A percentile compares a stretch with the other conserved stretches of the same genome.
These are phyloP conservation scores for Pseudocercospora cruenta DNA, from an alignment of 2,329 filamentous ascomycete species.

Conservation along the genomic window DNA sequence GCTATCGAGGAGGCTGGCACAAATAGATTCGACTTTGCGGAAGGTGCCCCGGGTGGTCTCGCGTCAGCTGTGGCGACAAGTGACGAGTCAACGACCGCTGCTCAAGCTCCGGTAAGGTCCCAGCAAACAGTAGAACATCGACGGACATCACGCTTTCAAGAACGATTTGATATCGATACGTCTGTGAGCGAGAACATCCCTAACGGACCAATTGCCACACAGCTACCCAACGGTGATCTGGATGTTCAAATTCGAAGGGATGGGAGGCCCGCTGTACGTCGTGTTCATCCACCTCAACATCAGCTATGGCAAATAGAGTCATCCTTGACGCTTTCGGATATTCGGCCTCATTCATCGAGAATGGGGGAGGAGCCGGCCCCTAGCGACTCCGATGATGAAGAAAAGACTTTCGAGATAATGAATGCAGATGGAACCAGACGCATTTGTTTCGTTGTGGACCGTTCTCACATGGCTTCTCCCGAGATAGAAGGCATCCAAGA, in stretches of 20 bases:
- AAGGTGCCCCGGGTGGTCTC: not conserved
- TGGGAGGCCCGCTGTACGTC: not conserved
- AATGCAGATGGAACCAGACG: not conserved
- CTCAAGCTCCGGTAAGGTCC: not conserved
- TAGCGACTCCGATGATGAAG: not conserved
- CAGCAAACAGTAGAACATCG: not conserved
- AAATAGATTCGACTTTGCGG: not conserved
- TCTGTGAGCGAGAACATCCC: not conserved
- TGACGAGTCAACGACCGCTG: not conserved
- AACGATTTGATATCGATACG: not conserved
- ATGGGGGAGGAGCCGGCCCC: not conserved
- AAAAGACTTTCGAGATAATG: not conserved
- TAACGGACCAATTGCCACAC: not conserved
- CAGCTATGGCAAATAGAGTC: not conserved
- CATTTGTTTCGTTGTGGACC: not conserved
- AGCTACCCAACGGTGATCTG: not conserved
- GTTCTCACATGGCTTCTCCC: constrained; percentile 5
- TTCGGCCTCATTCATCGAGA: not conserved
- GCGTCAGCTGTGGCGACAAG: not conserved
- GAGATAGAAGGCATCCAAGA: not conserved
- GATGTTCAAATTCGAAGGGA: not conserved
- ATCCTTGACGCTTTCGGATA: not conserved
- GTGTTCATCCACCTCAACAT: not conserved
- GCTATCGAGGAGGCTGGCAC: not conserved
- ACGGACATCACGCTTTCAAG: not conserved